These are phyloP conservation scores for Pulveroboletus sp. DNA, from an alignment of 768 basidiomycete genomes.

Conservation along the genomic window DNA sequence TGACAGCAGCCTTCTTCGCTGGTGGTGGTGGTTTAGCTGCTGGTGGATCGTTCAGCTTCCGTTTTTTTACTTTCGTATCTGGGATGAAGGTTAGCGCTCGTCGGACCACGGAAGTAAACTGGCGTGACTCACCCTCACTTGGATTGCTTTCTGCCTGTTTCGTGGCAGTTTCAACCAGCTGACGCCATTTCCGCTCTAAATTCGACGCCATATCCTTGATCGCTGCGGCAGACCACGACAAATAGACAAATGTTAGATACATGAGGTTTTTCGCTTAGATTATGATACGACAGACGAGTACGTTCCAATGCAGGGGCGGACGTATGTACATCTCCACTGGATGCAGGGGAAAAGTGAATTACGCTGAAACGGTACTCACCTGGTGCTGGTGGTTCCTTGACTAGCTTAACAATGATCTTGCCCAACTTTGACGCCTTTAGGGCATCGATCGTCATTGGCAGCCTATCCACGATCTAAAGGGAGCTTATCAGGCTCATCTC, in stretches of 20 bases:
- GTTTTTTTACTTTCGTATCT: constrained; percentile 68
- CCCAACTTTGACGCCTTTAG: constrained; percentile 72
- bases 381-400: constrained; percentile 68
- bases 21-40: constrained; percentile 49
- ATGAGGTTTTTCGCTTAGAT: constrained; percentile 34
- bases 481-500: constrained; percentile 16
- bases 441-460: constrained; percentile 67
- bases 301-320: constrained; percentile 25
- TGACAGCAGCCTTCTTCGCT: constrained; percentile 60
- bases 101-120: constrained; percentile 31
- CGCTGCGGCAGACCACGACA: constrained; percentile 51
- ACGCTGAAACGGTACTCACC: constrained; percentile 55
- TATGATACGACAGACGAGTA: constrained; percentile 30
- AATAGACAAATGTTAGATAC: constrained; percentile 64
- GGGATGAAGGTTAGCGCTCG: constrained; percentile 21
- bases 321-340: constrained; percentile 29
- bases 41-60: constrained; percentile 57
- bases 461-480: constrained; percentile 69
- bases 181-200: constrained; percentile 80
- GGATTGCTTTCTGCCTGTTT: constrained; percentile 40
- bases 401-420: constrained; percentile 71
- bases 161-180: constrained; percentile 50
- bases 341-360: constrained; percentile 15
- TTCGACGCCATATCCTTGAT: constrained; percentile 92
- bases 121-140: constrained; percentile 72